Base-by-base conservation (phyloP, 768 basidiomycete genomes). In the Suillus occidentalis region DNA sequence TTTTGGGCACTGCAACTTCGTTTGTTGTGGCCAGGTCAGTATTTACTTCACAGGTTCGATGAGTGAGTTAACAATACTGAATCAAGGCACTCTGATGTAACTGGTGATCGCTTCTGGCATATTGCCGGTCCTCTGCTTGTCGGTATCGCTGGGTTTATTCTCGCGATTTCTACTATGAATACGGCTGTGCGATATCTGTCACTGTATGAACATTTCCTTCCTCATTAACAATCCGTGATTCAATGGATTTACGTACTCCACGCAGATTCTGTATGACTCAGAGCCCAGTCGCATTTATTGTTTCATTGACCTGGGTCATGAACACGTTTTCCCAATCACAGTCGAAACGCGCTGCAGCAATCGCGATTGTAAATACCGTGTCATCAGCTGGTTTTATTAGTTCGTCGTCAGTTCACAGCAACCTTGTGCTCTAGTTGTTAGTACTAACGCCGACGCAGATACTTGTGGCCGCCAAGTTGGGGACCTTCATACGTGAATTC, bases 281-380 rank as follows among this genome's bases (percentile, higher is more conserved):
- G 70, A 83, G 85, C 1, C 87, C 89, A 70, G 82, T 87, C 5
- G 90, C 84, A 2, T 90, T 87, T 73, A 85, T 91, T 65, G 83
- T 83, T 63, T 86, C 90, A 69, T 77, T 79, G 70, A 74, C 82
- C 13, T 83, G 83, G 85, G 77, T 84, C 60, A 80, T 80, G 61
- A 84, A 81, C 65, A 80, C 82, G 5, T 81, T 95, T 76, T 87
- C 92, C n/a, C 85, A 88, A 20, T 87, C 94, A 28, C 86, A 92
- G 2, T 85, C 89, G n/a, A 95, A 95, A 75, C 87, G 94, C 7
- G 91, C 93, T 10, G 89, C 94, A n/a, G 89, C 88, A 16, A 80
- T 96, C 50, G 94, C 92, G 1, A 75, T 91, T 61, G 85, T 94
- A 71, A 94, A 93, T 73, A 85, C 89, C 31, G 85, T 92, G 70